phyloP scores from a whole-genome alignment of 306 rosid species.

The Potentilla sterilis region DNA sequence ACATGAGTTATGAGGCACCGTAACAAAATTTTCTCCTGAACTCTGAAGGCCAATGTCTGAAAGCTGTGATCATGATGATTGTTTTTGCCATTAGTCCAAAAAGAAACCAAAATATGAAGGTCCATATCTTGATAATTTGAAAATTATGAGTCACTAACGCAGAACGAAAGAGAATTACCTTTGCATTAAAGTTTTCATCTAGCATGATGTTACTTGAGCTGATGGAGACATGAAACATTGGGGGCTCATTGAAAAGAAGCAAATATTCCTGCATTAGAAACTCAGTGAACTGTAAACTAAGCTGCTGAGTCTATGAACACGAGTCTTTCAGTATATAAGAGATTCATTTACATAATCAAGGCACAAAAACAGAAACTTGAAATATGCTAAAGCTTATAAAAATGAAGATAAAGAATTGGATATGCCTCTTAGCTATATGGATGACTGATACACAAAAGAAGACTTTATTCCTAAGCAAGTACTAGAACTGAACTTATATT shows the following conservation, averaged over 20 bases:
- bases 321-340: neutral
- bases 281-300: neutral
- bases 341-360: neutral
- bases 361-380: neutral
- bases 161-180: conserved; percentile 41
- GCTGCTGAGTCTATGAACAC: neutral
- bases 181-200: conserved; percentile 77
- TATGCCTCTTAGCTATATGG: neutral
- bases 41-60: conserved; percentile 61
- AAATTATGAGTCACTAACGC: neutral
- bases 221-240: conserved; percentile 69
- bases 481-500: neutral
- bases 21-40: conserved; percentile 36
- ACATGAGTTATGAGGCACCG: conserved; percentile 34
- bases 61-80: conserved; percentile 45
- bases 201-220: conserved; percentile 78
- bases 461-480: neutral
- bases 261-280: conserved; percentile 71
- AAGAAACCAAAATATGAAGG: neutral
- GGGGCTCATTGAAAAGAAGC: conserved; percentile 79
- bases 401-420: neutral
- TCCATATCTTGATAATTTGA: neutral
- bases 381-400: neutral
- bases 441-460: neutral
- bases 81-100: neutral